Base-by-base conservation (phyloP, 2,329 filamentous ascomycete species). In the Monascus ruber region DNA sequence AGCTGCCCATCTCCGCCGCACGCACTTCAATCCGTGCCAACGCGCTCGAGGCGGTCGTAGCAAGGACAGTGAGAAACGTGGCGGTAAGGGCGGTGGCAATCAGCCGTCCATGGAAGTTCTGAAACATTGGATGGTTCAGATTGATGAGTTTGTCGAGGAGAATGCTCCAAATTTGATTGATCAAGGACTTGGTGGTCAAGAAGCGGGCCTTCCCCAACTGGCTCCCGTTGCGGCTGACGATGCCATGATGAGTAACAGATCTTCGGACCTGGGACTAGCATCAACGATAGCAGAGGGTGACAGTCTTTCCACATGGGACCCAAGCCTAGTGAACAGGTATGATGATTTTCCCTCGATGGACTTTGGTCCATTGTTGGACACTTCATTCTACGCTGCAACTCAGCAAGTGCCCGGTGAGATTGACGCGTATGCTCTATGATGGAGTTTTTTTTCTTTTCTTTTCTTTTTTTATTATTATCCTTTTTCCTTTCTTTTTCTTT, bases 1-100 rank as follows among this genome's bases (percentile, higher is more conserved):
- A 0, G 87, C 87, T 0, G 89, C 87, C 0, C 89, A 96, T 58
- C 73, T 96, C 6, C 76, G 88, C 33, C 79, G 89, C 36, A 82
- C 83, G 0, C 89, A 96, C 59, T 96, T 95, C 70, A 84, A 83
- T 55, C 81, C 76, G 1, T 72, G 74, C 48, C 74, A 76, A 55
- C 67, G 65, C 24, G 65, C 64, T 17, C 59, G 65, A n/a, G 64
- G 73, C 24, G 76, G 74, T 6, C 64, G 74, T 36, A 70, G 71
- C 35, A 76, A 75, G 53, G 71, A 73, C 41, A 73, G 72, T 44
- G 72, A 78, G 58, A 71, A 73, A 49, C 66, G 76, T 35, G 75
- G 75, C 36, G 76, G 75, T 24, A 78, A 77, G 48, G 75, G 74
- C 6, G 76, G 76, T 31, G 75, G 76, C n/a, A 74, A 77, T 44